Evolutionary conservation across 805 yeast genomes (phyloP).

Genomic region (Limtongozyma cylindracea): DNA sequence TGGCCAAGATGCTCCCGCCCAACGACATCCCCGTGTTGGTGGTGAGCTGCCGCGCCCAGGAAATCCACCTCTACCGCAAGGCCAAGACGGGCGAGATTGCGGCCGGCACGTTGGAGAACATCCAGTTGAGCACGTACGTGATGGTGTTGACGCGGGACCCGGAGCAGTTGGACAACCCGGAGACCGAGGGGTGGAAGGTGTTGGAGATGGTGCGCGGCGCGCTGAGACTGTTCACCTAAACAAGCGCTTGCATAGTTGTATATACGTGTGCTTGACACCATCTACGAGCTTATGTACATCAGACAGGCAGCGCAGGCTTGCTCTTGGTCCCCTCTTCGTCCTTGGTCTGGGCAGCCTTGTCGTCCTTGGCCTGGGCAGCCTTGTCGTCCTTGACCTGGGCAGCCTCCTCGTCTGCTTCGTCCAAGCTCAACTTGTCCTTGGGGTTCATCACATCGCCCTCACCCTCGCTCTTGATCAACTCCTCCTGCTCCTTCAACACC

Average conservation of each 20-base stretch:
- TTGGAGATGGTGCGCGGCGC: conserved; percentile 88
- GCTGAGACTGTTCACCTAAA: conserved; percentile 52
- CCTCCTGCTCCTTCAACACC: conserved; percentile 30
- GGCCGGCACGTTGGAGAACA: conserved; percentile 89
- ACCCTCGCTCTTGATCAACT: conserved; percentile 70
- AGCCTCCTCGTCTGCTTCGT: conserved; percentile 18
- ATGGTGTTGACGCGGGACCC: conserved; percentile 87
- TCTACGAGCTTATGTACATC: too few relatives aligned
- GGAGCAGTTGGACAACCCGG: conserved; percentile 71
- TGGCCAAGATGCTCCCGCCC: conserved; percentile 73
- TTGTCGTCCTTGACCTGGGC: conserved; percentile 17
- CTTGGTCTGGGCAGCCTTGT: too few relatives aligned
- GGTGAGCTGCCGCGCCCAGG: conserved; percentile 91
- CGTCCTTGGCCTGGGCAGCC: too few relatives aligned
- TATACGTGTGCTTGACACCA: too few relatives aligned
- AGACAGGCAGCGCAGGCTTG: too few relatives aligned
- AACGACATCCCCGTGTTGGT: conserved; percentile 83
- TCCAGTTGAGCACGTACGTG: conserved; percentile 82
- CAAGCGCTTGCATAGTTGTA: too few relatives aligned
- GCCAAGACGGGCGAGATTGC: conserved; percentile 82
- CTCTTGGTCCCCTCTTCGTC: too few relatives aligned
- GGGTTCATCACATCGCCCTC: conserved; percentile 29
- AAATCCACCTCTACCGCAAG: conserved; percentile 70
- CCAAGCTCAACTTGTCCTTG: conserved; percentile 20
- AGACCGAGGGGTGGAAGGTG: conserved; percentile 94